These are phyloP conservation scores for Pseudopithomyces maydicus DNA, from an alignment of 2,329 filamentous ascomycete species.

Conservation along the genomic window DNA sequence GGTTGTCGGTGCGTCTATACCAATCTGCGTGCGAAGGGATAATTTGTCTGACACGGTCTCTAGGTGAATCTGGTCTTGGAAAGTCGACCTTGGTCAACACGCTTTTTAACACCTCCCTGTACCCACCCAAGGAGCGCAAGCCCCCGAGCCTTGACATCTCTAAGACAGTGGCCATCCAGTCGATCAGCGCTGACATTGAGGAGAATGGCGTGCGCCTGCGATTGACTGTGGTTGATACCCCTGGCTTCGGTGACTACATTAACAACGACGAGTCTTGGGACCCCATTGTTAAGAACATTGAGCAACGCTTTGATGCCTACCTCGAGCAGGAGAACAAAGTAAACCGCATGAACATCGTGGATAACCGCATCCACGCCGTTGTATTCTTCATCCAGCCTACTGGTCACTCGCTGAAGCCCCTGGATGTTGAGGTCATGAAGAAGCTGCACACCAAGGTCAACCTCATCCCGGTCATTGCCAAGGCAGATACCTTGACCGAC, in stretches of 20 bases:
- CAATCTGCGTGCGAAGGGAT: background rate
- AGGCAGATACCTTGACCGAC: constrained; percentile 96
- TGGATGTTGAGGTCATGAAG: constrained; percentile 99
- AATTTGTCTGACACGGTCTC: constrained; percentile 19
- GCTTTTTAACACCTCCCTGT: constrained; percentile 98
- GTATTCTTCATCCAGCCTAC: constrained; percentile 99
- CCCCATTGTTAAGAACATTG: constrained; percentile 98
- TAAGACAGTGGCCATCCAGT: constrained; percentile 69
- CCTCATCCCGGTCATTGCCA: constrained; percentile 98
- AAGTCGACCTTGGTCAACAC: constrained; percentile 99
- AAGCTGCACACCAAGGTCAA: constrained; percentile 99
- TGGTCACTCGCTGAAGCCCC: constrained; percentile 95
- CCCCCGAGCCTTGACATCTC: constrained; percentile 96
- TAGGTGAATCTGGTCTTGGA: constrained; percentile 98
- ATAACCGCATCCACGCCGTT: constrained; percentile 98
- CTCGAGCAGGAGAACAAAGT: constrained; percentile 99
- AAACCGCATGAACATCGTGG: constrained; percentile 99
- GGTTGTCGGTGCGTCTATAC: constrained; percentile 85
- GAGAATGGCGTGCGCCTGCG: constrained; percentile 97
- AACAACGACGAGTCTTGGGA: constrained; percentile 99
- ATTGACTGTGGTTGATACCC: constrained; percentile 95
- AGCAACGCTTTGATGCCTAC: constrained; percentile 98
- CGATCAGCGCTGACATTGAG: constrained; percentile 73
- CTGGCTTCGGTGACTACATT: constrained; percentile 98
- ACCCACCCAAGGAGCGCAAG: constrained; percentile 98